These are phyloP conservation scores for Phaeosphaeria sp. DNA, from an alignment of 2,329 filamentous ascomycete species.

Conservation along the genomic window DNA sequence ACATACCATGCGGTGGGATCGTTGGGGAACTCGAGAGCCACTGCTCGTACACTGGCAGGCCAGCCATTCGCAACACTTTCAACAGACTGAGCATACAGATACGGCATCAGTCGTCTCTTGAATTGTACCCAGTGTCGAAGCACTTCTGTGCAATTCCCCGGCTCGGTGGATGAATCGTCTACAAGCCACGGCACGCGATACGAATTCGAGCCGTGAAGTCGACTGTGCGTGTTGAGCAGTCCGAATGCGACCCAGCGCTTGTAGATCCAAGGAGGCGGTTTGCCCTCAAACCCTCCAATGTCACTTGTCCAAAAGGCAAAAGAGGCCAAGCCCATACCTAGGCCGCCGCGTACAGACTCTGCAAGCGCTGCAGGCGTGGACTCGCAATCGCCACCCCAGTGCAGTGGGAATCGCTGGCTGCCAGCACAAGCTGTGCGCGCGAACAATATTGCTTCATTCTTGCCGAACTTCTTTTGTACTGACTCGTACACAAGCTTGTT, in stretches of 20 bases:
- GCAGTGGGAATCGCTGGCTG: conserved; percentile 68
- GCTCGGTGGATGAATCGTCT: conserved; percentile 64
- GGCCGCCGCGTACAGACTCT: conserved; percentile 70
- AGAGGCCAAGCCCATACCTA: conserved; percentile 68
- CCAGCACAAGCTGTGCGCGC: conserved; percentile 72
- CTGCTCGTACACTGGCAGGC: conserved; percentile 66
- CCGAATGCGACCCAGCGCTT: conserved; percentile 82
- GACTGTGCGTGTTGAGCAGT: conserved; percentile 71
- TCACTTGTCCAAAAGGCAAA: conserved; percentile 74
- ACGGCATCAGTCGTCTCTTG: conserved; percentile 65
- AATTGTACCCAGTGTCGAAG: conserved; percentile 60
- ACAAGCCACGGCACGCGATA: conserved; percentile 80
- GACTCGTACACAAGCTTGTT: conserved; percentile 74
- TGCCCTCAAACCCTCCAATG: conserved; percentile 75
- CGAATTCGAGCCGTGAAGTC: conserved; percentile 72
- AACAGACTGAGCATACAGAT: conserved; percentile 61
- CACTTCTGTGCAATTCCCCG: conserved; percentile 58
- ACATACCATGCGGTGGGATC: conserved; percentile 72
- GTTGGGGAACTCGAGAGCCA: conserved; percentile 73
- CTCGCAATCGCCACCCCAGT: conserved; percentile 78
- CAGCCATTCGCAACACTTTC: conserved; percentile 61
- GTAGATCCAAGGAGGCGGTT: conserved; percentile 71
- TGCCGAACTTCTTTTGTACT: conserved; percentile 60
- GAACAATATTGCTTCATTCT: conserved; percentile 67
- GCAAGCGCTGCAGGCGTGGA: conserved; percentile 76